These are phyloP conservation scores for Pseudocercospora fijiensis DNA, from an alignment of 2,329 filamentous ascomycete genomes.

Conservation along the genomic window DNA sequence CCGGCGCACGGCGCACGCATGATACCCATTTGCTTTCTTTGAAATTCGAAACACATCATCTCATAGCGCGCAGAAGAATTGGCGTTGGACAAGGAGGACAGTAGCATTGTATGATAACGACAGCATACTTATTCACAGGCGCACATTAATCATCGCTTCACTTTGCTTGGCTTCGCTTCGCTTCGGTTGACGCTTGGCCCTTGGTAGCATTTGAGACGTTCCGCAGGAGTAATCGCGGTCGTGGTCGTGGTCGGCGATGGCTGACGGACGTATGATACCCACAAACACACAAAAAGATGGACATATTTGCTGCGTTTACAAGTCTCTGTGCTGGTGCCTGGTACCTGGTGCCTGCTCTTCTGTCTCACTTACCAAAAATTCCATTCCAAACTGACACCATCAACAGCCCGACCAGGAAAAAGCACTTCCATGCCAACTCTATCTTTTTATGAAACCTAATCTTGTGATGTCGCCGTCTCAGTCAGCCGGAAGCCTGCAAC, in stretches of 20 bases:
- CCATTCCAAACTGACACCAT: slow-evolving; percentile 8
- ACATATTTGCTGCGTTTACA: slow-evolving; percentile 11
- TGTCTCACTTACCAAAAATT: background rate
- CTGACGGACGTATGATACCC: slow-evolving; percentile 9
- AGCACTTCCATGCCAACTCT: slow-evolving; percentile 3
- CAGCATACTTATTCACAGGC: slow-evolving; percentile 8
- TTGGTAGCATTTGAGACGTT: slow-evolving; percentile 1
- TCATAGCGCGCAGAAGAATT: slow-evolving; percentile 6
- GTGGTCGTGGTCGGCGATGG: background rate
- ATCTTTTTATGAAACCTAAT: slow-evolving; percentile 2
- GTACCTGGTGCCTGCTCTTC: background rate
- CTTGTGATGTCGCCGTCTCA: background rate
- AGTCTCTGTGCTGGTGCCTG: no score
- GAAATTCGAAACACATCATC: slow-evolving; percentile 8
- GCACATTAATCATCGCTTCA: slow-evolving; percentile 6
- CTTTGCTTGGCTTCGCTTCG: slow-evolving; percentile 5
- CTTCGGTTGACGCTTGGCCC: background rate
- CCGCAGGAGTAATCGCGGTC: background rate
- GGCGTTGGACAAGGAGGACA: slow-evolving; percentile 4
- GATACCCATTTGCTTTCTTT: slow-evolving; percentile 29
- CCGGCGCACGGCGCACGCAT: slow-evolving; percentile 26
- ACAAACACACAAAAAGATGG: slow-evolving; percentile 10
- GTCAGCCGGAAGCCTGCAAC: background rate
- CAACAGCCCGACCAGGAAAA: slow-evolving; percentile 6
- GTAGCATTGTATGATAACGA: slow-evolving; percentile 12